A percentile compares a stretch with the other conserved stretches of the same genome.
phyloP scores from a whole-genome alignment of 2,329 filamentous ascomycete species.

The Sarocladium kiliense region DNA sequence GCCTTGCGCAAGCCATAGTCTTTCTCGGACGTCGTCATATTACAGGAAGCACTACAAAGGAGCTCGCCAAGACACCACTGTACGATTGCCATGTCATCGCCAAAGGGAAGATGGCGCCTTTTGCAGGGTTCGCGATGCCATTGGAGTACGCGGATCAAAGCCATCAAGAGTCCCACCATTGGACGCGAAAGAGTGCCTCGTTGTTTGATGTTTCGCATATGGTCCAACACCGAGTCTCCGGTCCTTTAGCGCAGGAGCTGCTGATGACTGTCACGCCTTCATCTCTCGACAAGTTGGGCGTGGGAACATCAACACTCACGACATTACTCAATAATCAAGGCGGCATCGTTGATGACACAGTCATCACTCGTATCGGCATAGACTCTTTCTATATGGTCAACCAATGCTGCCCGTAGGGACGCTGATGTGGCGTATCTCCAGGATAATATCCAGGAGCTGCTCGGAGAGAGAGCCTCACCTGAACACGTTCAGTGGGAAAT shows the following conservation, averaged over 20 bases:
- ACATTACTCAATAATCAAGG: not conserved
- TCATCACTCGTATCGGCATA: not conserved
- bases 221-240: not conserved
- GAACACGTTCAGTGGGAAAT: not conserved
- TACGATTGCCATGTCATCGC: not conserved
- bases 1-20: not conserved
- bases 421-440: not conserved
- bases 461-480: not conserved
- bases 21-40: not conserved
- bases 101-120: not conserved
- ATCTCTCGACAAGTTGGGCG: not conserved
- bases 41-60: not conserved
- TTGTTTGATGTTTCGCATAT: not conserved
- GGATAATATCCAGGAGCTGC: not conserved
- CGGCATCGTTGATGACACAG: not conserved
- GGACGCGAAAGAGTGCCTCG: not conserved
- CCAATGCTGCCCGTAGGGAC: not conserved
- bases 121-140: not conserved
- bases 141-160: not conserved
- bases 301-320: not conserved
- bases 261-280: not conserved
- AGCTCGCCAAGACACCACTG: not conserved
- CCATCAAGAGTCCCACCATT: not conserved
- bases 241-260: not conserved
- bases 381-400: not conserved